phyloP scores from a whole-genome alignment of 805 yeast species.

The Saccharomycopsis guyanensis region DNA sequence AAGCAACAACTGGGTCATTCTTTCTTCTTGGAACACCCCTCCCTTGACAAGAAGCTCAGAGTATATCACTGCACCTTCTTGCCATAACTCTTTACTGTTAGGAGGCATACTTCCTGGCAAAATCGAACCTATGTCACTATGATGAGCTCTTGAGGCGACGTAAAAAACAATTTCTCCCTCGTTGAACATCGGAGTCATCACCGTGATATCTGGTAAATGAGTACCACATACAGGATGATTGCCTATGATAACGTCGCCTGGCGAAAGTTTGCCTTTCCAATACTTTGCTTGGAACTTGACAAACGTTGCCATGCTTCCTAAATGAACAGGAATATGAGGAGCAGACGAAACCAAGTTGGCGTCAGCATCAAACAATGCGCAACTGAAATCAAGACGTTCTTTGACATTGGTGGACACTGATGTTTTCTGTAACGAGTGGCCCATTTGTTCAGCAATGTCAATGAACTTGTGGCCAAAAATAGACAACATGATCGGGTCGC shows the following conservation, averaged over 20 bases:
- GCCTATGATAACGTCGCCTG: conserved; percentile 71
- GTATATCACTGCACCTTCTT: conserved; percentile 86
- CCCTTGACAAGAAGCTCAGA: conserved; percentile 65
- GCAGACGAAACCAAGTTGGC: conserved; percentile 86
- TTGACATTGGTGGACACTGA: conserved; percentile 78
- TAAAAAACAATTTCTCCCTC: conserved; percentile 54
- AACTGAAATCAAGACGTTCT: conserved; percentile 75
- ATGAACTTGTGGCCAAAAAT: conserved; percentile 78
- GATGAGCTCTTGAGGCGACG: conserved; percentile 93
- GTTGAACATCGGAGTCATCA: conserved; percentile 83
- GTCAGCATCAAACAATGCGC: conserved; percentile 69
- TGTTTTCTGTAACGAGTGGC: conserved; percentile 69
- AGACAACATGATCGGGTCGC: conserved; percentile 68
- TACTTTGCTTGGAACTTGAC: conserved; percentile 54
- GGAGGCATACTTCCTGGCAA: conserved; percentile 96
- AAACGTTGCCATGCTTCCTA: conserved; percentile 82
- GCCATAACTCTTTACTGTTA: conserved; percentile 71
- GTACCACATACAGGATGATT: conserved; percentile 83
- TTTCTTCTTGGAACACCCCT: conserved; percentile 70
- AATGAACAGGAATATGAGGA: conserved; percentile 81
- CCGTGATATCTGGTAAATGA: conserved; percentile 86
- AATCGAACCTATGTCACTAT: conserved; percentile 91
- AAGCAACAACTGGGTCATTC: conserved; percentile 52
- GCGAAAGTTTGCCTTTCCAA: conserved; percentile 57
- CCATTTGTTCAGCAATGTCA: conserved; percentile 92